Base-by-base conservation (phyloP, 2,329 filamentous ascomycete species). In the Ascochyta rabiei region DNA sequence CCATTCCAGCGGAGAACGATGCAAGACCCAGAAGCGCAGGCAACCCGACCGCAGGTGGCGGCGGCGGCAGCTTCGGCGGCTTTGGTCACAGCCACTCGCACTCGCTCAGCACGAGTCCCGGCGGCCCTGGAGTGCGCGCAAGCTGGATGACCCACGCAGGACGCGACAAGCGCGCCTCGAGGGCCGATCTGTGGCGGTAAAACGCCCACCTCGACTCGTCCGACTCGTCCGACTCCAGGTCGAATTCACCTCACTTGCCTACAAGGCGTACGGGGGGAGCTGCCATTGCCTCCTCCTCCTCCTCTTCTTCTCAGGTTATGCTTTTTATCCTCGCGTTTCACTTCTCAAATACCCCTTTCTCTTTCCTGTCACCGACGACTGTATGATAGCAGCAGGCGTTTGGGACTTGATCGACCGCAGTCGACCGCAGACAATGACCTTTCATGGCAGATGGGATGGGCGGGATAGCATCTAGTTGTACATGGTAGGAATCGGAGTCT, bases 1-100 rank as follows among this genome's bases (percentile, higher is more conserved):
- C 86, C 16, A 81, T 89, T n/a, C 86, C 86, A 0, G 69, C 69
- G 3, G 64, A 71, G 28, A 44, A 39, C 24, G 62, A 70, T 8
- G 71, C 68, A 13, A 55, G 73, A 26, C 73, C 73, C n/a, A 60
- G 67, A 28, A 76, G 71, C 49, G 70, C 72, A 6, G 73, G 73
- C 10, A 58, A 71, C 43, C 42, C 60, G 10, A 58, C 58, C 7
- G 59, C 70, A n/a, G 57, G 56, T 16, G 61, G 59, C 15, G 61
- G 57, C 23, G 62, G 64, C n/a, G 63, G 63, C 28, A 43, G 47
- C 16, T 51, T 51, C 8, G 47, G 46, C 24, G 47, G 46, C 41
- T 55, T 55, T 23, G 53, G 53, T 3, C 67, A 72, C 40, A 56
- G 58, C 15, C 63, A 70, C 46, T 65, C 68, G 19, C 60, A 68